Base-by-base conservation (phyloP, 306 rosid species). In the Rubus idaeus region DNA sequence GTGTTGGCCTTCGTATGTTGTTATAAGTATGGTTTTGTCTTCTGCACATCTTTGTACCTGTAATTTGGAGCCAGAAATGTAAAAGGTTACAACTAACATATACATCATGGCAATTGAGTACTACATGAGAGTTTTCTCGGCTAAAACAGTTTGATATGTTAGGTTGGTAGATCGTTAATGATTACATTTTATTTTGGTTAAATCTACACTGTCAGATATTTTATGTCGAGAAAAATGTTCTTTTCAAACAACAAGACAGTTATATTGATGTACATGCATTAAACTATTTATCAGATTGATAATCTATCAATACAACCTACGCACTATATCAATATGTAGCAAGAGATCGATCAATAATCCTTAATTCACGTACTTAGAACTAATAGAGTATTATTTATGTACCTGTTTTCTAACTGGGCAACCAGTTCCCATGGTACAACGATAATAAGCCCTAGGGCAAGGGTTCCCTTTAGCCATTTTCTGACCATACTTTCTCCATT, bases 401-500 rank as follows among this genome's bases (percentile, higher is more conserved):
- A 90, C 95, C 71, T 90, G 92, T 80, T 90, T 90, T 13, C 95
- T 84, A 10, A 90, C 95, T 5, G 92, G 89, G 51, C 95, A 90
- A 40, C 88, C 85, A 61, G 69, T 78, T 23, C 87, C 88, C 92
- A 90, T 88, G 4, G 95, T 88, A 68, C 95, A 90, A 26, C 95
- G 95, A 83, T 90, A 90, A 75, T 90, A 90, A 44, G 92, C 88
- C 74, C 95, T 78, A 49, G 95, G 95, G 73, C 87, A 88, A 75
- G 95, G 95, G 55, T 88, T 90, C 77, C 95, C 92, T 83, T 90
- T 90, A 3, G 95, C 95, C 92, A 88, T 90, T 65, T 90, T 90
- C 73, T 90, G 95, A 11, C 95, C 95, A 55, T 90, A 90, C 73
- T 90, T 90, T 74, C 95, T 70, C 95, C 95, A 90, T 62, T 90